Percentiles rank a stretch among this genome's conserved stretches.
phyloP scores from a whole-genome alignment of 768 basidiomycete genomes.

The Harrya chromipes region DNA sequence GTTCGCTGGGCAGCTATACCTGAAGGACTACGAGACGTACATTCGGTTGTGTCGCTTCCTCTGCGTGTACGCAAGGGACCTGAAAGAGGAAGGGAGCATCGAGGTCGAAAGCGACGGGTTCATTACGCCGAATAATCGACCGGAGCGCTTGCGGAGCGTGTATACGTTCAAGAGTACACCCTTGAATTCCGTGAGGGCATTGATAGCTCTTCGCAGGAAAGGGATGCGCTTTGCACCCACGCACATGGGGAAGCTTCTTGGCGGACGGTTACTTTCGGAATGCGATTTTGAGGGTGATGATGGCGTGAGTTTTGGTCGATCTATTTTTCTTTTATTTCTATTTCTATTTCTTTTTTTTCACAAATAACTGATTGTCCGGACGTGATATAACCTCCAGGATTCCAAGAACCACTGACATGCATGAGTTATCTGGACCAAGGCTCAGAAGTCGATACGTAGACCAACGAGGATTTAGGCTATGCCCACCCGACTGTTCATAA shows the following conservation, averaged over 20 bases:
- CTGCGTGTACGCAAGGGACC: conserved; percentile 21
- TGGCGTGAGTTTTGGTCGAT: neutral
- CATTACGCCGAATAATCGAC: conserved; percentile 16
- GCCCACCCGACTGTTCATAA: too few species aligned
- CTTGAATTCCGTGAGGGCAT: conserved; percentile 21
- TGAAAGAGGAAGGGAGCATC: conserved; percentile 3
- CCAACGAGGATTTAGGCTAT: too few species aligned
- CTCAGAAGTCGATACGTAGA: neutral
- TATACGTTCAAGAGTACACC: conserved; percentile 38
- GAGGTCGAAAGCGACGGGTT: conserved; percentile 19
- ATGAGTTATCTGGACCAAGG: too few species aligned
- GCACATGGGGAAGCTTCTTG: conserved; percentile 41
- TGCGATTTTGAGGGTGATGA: conserved; percentile 22
- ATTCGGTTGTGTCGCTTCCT: conserved; percentile 26
- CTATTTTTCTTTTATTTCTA: too few species aligned
- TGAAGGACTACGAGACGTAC: conserved; percentile 28
- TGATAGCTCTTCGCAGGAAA: conserved; percentile 36
- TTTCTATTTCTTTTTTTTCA: too few species aligned
- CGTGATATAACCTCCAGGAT: too few species aligned
- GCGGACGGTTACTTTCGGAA: conserved; percentile 22
- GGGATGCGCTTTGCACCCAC: conserved; percentile 37
- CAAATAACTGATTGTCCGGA: too few species aligned
- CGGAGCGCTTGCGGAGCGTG: neutral
- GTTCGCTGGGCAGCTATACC: conserved; percentile 34
- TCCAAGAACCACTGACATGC: too few species aligned